A percentile compares a stretch with the other conserved stretches of the same genome.
phyloP scores from a whole-genome alignment of 208 protist species.

The Porcisia deanei region DNA sequence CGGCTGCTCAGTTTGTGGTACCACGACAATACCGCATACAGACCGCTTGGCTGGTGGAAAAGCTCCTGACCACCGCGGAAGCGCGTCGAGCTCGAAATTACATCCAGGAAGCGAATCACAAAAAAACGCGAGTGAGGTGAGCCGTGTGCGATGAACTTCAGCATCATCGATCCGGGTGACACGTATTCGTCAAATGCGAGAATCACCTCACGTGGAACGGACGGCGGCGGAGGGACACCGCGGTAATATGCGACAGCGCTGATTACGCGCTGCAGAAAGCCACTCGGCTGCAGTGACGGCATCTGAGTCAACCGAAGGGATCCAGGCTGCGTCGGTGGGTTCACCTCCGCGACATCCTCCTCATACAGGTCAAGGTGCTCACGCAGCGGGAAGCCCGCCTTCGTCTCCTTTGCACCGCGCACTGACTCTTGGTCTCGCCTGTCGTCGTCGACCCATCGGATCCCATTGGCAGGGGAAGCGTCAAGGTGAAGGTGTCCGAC shows the following conservation, averaged over 20 bases:
- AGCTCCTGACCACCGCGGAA: background rate
- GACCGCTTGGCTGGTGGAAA: constrained; percentile 5
- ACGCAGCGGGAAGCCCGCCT: background rate
- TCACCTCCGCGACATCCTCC: background rate
- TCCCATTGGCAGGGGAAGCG: background rate
- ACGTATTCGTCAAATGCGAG: constrained; percentile 76
- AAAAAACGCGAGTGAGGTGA: constrained; percentile 69
- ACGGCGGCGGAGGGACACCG: constrained; percentile 24
- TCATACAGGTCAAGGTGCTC: background rate
- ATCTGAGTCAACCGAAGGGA: constrained; percentile 6
- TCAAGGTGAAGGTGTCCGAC: background rate
- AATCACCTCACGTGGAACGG: constrained; percentile 57
- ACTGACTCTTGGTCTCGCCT: background rate
- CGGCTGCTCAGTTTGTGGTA: constrained; percentile 38
- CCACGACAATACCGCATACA: constrained; percentile 54
- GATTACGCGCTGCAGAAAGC: constrained; percentile 45
- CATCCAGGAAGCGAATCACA: constrained; percentile 57
- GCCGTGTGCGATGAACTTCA: constrained; percentile 55
- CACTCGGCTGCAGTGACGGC: constrained; percentile 36
- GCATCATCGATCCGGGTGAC: constrained; percentile 42
- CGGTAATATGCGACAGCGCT: constrained; percentile 48
- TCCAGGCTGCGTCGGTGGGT: background rate
- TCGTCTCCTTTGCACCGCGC: background rate
- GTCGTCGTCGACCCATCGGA: constrained; percentile 12
- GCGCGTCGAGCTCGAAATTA: constrained; percentile 5